phyloP scores from a whole-genome alignment of 2,329 filamentous ascomycete species.

The Fusarium dlaminii region DNA sequence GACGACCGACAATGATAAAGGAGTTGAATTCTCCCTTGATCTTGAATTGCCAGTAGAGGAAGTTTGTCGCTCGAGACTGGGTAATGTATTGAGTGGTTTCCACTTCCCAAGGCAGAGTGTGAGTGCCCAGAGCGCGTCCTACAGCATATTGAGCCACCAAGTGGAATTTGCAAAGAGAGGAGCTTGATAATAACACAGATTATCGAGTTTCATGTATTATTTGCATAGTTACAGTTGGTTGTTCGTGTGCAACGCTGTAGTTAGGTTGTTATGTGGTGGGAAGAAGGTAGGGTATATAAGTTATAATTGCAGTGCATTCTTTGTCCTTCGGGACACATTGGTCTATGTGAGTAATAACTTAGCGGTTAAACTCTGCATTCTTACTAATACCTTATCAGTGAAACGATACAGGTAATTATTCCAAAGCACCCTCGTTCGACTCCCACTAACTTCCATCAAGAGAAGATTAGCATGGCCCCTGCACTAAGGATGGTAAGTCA shows the following conservation, averaged over 20 bases:
- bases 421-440: rapidly evolving
- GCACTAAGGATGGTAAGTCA: constrained; percentile 80
- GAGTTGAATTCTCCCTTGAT: not conserved
- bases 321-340: not conserved
- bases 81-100: not conserved
- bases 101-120: not conserved
- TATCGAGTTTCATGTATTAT: not conserved
- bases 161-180: not conserved
- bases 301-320: not conserved
- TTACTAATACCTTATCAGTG: no score
- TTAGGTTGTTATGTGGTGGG: not conserved
- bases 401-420: not conserved
- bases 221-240: not conserved
- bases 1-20: not conserved
- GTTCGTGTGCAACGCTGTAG: rapidly evolving
- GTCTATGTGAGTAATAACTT: no score
- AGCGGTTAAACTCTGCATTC: no score
- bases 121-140: not conserved
- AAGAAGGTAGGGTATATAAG: not conserved
- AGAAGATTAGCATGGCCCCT: constrained; percentile 85
- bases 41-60: not conserved
- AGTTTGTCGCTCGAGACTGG: not conserved
- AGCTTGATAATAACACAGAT: not conserved
- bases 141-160: no score
- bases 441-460: not conserved